Conservation (phyloP, 169 alveolate species). For the Plasmodium fragile region DNA sequence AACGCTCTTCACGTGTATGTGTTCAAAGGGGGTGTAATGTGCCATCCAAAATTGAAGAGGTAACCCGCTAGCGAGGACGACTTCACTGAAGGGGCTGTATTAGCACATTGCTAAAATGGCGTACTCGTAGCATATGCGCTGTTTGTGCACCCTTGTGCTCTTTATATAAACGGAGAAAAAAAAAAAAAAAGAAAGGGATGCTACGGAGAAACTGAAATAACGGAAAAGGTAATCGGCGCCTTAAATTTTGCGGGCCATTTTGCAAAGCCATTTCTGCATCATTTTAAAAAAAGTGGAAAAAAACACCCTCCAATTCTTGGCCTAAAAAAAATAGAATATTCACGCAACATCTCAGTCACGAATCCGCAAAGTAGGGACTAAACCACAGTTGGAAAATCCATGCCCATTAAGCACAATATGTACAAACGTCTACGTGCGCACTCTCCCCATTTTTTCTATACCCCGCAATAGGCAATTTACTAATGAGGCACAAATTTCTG, state of each 20-base stretch:
- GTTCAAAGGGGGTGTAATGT: background rate
- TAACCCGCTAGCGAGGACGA: background rate
- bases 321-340: background rate
- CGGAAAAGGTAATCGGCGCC: background rate
- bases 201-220: background rate
- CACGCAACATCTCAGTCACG: background rate
- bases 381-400: background rate
- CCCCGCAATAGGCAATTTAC: background rate
- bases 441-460: background rate
- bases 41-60: background rate
- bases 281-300: background rate
- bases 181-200: background rate
- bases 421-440: background rate
- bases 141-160: background rate
- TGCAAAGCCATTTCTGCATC: background rate
- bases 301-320: background rate
- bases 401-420: background rate
- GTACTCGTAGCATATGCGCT: background rate
- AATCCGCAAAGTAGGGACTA: background rate
- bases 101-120: background rate
- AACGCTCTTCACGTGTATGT: background rate
- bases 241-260: background rate
- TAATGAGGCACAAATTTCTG: background rate
- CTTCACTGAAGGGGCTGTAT: background rate
- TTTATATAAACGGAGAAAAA: background rate